Evolutionary conservation across 768 basidiomycete species (phyloP).

Genomic region (Dioszegia aurantiaca): DNA sequence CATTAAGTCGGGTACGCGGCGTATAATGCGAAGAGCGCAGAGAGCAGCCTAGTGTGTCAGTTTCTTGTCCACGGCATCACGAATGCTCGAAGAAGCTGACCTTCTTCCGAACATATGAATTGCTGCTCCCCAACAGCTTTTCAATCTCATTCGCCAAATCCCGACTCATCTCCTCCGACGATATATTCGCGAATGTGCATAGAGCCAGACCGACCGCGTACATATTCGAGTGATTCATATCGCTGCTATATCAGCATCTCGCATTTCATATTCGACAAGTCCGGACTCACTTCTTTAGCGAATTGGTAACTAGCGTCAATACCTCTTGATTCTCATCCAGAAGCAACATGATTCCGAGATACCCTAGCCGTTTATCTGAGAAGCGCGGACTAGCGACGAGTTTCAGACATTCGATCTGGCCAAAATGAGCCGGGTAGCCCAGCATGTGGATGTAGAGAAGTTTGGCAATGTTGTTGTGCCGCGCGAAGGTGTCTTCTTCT

Average conservation of each 20-base stretch:
- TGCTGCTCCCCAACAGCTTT: conserved; percentile 92
- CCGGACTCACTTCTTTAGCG: conserved; percentile 80
- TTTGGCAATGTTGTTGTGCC: conserved; percentile 97
- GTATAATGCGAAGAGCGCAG: conserved; percentile 88
- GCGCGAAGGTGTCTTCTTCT: conserved; percentile 90
- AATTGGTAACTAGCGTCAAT: conserved; percentile 93
- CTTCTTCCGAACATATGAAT: conserved; percentile 99
- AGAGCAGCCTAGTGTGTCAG: conserved; percentile 70
- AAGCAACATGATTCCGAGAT: conserved; percentile 94
- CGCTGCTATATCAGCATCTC: conserved; percentile 57
- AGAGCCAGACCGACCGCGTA: conserved; percentile 95
- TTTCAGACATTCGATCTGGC: conserved; percentile 69
- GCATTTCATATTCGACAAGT: background rate
- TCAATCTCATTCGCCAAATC: conserved; percentile 97
- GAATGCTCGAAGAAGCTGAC: conserved; percentile 54
- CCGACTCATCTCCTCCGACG: conserved; percentile 98
- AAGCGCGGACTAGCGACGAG: conserved; percentile 87
- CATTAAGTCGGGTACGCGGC: conserved; percentile 90
- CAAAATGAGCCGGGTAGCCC: conserved; percentile 96
- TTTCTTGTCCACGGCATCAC: background rate
- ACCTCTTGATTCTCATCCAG: conserved; percentile 98
- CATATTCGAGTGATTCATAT: conserved; percentile 99
- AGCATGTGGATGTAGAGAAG: conserved; percentile 76
- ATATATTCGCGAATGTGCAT: conserved; percentile 97
- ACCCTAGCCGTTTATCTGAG: conserved; percentile 92